These are phyloP conservation scores for Tirmania nivea DNA, from an alignment of 495 filamentous ascomycete genomes.

Conservation along the genomic window DNA sequence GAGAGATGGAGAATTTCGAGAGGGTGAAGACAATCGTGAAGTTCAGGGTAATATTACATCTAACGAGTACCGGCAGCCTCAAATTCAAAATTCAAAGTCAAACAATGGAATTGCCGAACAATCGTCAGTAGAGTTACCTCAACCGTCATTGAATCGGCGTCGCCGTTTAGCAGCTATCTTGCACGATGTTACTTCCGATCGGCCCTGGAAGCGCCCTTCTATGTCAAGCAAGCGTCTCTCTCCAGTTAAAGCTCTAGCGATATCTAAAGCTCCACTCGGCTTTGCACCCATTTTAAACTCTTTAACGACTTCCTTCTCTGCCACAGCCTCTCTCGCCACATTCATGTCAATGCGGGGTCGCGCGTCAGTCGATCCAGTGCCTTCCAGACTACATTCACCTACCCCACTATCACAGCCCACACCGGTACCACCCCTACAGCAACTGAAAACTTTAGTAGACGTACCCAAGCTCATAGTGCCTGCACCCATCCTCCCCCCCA, in stretches of 20 bases:
- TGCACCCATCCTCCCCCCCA: too few relatives aligned
- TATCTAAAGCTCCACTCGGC: neutral
- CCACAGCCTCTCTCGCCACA: constrained; percentile 23
- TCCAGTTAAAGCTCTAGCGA: too few relatives aligned
- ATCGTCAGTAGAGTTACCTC: too few relatives aligned
- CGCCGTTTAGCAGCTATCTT: too few relatives aligned
- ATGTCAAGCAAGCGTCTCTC: constrained; percentile 3
- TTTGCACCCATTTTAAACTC: constrained; percentile 8
- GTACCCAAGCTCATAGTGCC: too few relatives aligned
- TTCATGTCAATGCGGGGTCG: constrained; percentile 12
- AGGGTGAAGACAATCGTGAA: too few relatives aligned
- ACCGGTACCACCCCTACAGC: constrained; percentile 29
- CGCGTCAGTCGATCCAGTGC: constrained; percentile 8
- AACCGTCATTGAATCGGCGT: too few relatives aligned
- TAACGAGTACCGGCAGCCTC: too few relatives aligned
- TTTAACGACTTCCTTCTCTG: constrained; percentile 27
- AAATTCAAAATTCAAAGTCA: too few relatives aligned
- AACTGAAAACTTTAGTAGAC: constrained; percentile 8
- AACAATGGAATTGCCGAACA: too few relatives aligned
- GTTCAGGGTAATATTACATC: too few relatives aligned
- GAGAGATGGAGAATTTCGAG: too few relatives aligned
- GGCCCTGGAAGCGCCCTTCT: constrained; percentile 2
- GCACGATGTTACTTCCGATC: neutral
- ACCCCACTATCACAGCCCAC: constrained; percentile 25
- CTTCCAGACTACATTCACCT: constrained; percentile 28